These are phyloP conservation scores for Cyamopsis tetragonoloba DNA, from an alignment of 306 rosid species.

Conservation along the genomic window DNA sequence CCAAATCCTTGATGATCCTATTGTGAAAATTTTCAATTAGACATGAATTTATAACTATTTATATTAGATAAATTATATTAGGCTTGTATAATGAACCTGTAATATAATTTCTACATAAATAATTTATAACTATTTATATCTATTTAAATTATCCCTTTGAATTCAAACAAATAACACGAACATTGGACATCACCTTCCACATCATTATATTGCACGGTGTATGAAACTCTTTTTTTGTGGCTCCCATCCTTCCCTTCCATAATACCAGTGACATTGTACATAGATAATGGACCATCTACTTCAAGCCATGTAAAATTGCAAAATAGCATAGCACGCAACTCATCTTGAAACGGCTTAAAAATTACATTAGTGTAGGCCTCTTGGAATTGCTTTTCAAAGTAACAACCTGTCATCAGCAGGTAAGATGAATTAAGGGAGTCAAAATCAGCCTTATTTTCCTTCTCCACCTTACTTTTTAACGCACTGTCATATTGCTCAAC, in stretches of 20 bases:
- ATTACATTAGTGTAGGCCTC: slow-evolving; percentile 6
- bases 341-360: not conserved
- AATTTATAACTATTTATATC: not conserved
- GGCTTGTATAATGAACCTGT: too few species aligned
- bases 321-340: not conserved
- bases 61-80: too few species aligned
- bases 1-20: too few species aligned
- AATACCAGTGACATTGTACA: not conserved
- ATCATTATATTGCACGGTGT: not conserved
- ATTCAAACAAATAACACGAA: not conserved
- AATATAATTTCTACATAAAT: too few species aligned
- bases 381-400: slow-evolving; percentile 13
- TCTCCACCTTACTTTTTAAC: not conserved
- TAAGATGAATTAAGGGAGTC: not conserved
- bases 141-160: not conserved
- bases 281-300: not conserved
- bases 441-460: not conserved
- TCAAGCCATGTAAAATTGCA: not conserved
- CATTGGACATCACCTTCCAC: not conserved
- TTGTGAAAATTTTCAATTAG: too few species aligned
- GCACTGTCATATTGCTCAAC: too few species aligned
- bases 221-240: not conserved
- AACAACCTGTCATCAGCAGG: not conserved
- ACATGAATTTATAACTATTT: too few species aligned
- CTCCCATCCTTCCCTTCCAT: not conserved